Base-by-base conservation (phyloP, 1,284 basidiomycete species). In the Flammula alnicola region DNA sequence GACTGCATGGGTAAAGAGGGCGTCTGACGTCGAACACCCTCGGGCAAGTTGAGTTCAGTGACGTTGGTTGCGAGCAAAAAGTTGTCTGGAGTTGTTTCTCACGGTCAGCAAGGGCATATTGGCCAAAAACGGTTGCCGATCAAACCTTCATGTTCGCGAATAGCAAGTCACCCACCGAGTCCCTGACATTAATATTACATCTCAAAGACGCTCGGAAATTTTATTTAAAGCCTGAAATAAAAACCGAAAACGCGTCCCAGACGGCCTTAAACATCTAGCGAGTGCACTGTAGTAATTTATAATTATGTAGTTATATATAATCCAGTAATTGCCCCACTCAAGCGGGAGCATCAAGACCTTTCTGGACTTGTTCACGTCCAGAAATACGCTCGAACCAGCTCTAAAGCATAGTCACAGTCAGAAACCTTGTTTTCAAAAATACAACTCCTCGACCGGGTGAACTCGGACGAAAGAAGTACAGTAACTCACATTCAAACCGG, bases 401-500 rank as follows among this genome's bases (percentile, higher is more conserved):
- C 52, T 44, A 14, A 46, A 36, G 14, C 14, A 38, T 11, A 14
- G 12, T 20, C 11, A 43, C 5, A 30, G n/a, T 37, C 26, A 19
- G n/a, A 3, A 25, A 20, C 35, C 44, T 29, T 37, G 25, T 37
- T 27, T 30, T 5, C 44, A 25, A 20, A 36, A 45, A 45, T 37
- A 27, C 29, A 45, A 19, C 2, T 12, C 16, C 44, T 33, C n/a
- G 23, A 30, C 49, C 54, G 54, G 54, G 32, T 40, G 26, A 35
- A 52, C 20, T 55, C 54, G 54, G 54, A 37, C n/a, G n/a, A 31
- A 41, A 5, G 8, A 32, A 26, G 11, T 22, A 22, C 26, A 16
- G 14, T 31, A 23, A 41, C 38, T 35, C 49, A 76, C 79, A 68
- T 80, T 76, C 32, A 87, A 58, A 39, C 68, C 68, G 0, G 86